Evolutionary conservation across 371 early-diverging fungal species (phyloP), one percentile per base, ranked within the genome.

Genomic region (Mortierella sp.): DNA sequence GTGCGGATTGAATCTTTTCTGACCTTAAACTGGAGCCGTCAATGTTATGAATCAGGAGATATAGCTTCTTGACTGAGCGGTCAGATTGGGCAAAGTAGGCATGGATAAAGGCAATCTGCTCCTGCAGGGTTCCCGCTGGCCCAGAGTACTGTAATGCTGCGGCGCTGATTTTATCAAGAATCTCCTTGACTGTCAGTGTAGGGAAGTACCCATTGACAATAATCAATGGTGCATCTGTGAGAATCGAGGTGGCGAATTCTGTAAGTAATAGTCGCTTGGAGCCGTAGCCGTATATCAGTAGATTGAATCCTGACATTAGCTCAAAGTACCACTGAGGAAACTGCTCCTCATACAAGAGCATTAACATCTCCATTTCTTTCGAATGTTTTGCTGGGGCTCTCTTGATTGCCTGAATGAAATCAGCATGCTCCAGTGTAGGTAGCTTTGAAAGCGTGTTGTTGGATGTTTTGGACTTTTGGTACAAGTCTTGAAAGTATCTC

Each of bases 261-360:
- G 88, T 90, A 42, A 97, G 67, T 23, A 98, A 69, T 0, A 81
- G 80, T 26, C 92, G 90, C 76, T 98, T 98, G 19, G 97, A 97
- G 0, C 97, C 97, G 65, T 90, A 95, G 0, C 97, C 98, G 66
- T 95, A 96, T 63, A 96, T 93, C 3, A 95, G 72, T 3, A 97
- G 85, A 69, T 94, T 96, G 84, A 94, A 98, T 17, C 88, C 88
- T 17, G 87, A 82, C 2, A 85, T 71, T 28, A 96, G 86, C 75
- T 96, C 95, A 83, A 95, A 94, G 60, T 75, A 85, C 97, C 96
- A 96, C 68, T 97, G 95, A 1, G 86, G 82, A 62, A 95, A 97
- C 62, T 90, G 86, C 19, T 83, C 83, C 45, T 88, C 85, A 62
- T 95, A 92, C 45, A 91, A 73, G 15, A 73, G 66, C 2, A 58